Percentiles rank a stretch among this genome's conserved stretches.
These are phyloP conservation scores for Parasitella parasitica DNA, from an alignment of 371 early-diverging fungal species.

Conservation along the genomic window DNA sequence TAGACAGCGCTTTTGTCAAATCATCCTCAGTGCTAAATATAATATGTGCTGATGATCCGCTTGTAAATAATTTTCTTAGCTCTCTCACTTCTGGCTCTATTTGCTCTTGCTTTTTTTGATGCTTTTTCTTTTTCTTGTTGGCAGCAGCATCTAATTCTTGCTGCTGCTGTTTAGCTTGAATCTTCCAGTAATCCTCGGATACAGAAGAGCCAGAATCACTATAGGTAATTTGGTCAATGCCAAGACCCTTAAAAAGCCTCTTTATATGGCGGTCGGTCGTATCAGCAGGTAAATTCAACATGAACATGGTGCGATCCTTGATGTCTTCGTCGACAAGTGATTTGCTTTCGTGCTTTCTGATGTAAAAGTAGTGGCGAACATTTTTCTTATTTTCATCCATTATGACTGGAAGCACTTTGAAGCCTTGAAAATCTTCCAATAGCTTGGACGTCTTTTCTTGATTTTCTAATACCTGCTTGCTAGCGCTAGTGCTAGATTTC, in stretches of 20 bases:
- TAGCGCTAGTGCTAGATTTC: neutral
- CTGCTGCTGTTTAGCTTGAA: slow-evolving; percentile 25
- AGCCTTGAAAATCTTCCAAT: slow-evolving; percentile 55
- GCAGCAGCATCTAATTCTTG: slow-evolving; percentile 19
- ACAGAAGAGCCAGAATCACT: slow-evolving; percentile 17
- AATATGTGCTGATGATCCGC: slow-evolving; percentile 75
- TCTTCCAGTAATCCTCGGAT: slow-evolving; percentile 20
- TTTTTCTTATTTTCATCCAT: slow-evolving; percentile 38
- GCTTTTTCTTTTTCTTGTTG: slow-evolving; percentile 20
- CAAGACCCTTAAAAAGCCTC: slow-evolving; percentile 63
- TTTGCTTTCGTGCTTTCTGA: slow-evolving; percentile 70
- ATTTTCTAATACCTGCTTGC: neutral
- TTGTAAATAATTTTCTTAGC: slow-evolving; percentile 39
- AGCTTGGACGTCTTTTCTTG: slow-evolving; percentile 7
- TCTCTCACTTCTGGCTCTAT: slow-evolving; percentile 3
- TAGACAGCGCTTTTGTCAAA: slow-evolving; percentile 58
- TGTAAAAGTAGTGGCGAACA: slow-evolving; percentile 65
- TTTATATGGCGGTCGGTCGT: slow-evolving; percentile 73
- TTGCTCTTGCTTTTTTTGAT: slow-evolving; percentile 26
- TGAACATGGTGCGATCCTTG: slow-evolving; percentile 73
- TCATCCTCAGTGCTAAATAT: slow-evolving; percentile 71
- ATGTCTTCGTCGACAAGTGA: slow-evolving; percentile 49
- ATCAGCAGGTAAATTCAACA: slow-evolving; percentile 83
- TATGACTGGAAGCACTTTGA: slow-evolving; percentile 56
- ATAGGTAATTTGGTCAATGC: slow-evolving; percentile 62